Conservation (phyloP, 257 asterid species). For the Gentiana straminea region DNA sequence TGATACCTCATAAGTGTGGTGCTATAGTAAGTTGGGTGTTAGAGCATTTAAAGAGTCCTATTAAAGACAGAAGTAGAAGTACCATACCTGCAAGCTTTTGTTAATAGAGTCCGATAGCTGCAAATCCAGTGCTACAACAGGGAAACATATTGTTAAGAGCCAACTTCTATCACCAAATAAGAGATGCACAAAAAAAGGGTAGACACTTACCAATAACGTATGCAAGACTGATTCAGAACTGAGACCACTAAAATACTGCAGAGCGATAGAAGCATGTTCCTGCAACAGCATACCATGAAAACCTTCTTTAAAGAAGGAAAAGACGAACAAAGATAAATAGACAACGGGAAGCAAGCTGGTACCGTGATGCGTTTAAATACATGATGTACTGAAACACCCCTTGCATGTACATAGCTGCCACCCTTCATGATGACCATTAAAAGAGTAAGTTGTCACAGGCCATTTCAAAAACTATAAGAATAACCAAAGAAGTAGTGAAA, state of each 20-base stretch:
- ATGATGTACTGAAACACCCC: slow-evolving; percentile 59
- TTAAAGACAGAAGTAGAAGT: background rate
- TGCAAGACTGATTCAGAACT: slow-evolving; percentile 47
- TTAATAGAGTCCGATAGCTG: slow-evolving; percentile 63
- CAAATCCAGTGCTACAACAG: slow-evolving; percentile 71
- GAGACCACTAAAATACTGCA: slow-evolving; percentile 56
- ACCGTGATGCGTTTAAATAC: slow-evolving; percentile 74
- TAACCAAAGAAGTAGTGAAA: background rate
- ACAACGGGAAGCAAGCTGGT: slow-evolving; percentile 10
- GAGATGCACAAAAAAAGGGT: background rate
- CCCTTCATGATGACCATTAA: slow-evolving; percentile 43
- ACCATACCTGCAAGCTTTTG: slow-evolving; percentile 66
- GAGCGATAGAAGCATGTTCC: slow-evolving; percentile 93
- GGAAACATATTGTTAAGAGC: background rate
- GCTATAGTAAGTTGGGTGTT: no score
- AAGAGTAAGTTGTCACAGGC: slow-evolving; percentile 19
- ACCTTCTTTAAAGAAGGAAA: background rate
- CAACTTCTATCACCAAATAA: background rate
- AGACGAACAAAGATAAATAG: background rate
- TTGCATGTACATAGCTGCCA: slow-evolving; percentile 78
- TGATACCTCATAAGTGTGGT: no score
- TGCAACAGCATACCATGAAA: slow-evolving; percentile 15
- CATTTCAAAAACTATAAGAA: background rate
- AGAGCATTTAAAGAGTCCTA: no score
- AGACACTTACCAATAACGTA: slow-evolving; percentile 46